phyloP scores from a whole-genome alignment of 148 eudicot genomes.

The Camellia japonica region DNA sequence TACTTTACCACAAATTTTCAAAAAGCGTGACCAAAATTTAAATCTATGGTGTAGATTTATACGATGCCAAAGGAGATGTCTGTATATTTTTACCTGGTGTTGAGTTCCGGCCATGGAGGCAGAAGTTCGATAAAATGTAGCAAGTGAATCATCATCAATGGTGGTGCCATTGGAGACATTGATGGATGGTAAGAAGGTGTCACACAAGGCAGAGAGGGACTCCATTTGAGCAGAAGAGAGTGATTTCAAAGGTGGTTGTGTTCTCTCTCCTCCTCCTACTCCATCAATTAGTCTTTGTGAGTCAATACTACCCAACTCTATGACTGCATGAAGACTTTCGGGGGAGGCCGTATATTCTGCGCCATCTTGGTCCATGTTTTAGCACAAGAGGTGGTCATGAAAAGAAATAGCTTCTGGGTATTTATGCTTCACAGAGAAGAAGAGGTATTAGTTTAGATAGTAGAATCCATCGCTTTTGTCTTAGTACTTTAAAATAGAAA shows the following conservation, averaged over 20 bases:
- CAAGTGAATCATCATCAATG: constrained; percentile 19
- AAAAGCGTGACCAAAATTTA: neutral
- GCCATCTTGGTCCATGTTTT: constrained; percentile 2
- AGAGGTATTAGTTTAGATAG: neutral
- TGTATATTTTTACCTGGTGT: constrained; percentile 26
- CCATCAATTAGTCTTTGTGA: constrained; percentile 12
- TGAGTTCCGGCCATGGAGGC: constrained; percentile 55
- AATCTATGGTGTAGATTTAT: no score
- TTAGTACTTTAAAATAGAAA: no score
- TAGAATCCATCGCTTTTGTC: no score
- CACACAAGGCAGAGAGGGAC: constrained; percentile 52
- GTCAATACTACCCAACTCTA: constrained; percentile 26
- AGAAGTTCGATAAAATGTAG: constrained; percentile 40
- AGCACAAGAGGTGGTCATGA: constrained; percentile 2
- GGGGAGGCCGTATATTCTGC: neutral
- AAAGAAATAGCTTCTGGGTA: neutral
- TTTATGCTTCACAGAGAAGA: neutral
- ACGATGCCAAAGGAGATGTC: neutral
- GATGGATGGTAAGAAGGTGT: constrained; percentile 53
- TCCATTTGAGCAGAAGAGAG: constrained; percentile 50
- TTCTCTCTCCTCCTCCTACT: neutral
- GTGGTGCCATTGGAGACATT: constrained; percentile 17
- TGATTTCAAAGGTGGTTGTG: neutral
- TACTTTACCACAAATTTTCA: no score
- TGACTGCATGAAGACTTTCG: neutral